phyloP scores from a whole-genome alignment of 495 filamentous ascomycete genomes.

The Penicillium fimorum region DNA sequence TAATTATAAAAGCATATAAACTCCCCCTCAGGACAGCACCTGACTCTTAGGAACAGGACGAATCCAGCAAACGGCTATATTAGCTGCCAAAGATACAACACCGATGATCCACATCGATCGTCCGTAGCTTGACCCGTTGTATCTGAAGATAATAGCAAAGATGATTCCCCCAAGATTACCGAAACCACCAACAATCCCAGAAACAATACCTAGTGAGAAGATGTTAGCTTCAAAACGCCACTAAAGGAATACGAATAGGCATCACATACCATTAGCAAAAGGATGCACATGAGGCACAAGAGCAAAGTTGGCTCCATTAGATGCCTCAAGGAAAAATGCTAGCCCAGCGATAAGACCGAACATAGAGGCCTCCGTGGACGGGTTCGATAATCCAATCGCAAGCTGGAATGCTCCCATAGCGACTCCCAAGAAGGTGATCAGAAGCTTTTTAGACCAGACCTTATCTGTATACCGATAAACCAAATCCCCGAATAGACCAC shows the following conservation, averaged over 20 bases:
- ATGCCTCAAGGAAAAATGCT: constrained; percentile 79
- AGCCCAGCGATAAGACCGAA: constrained; percentile 72
- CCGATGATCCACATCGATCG: constrained; percentile 80
- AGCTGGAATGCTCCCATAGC: constrained; percentile 66
- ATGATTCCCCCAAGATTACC: constrained; percentile 86
- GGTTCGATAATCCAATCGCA: constrained; percentile 65
- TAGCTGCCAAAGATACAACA: constrained; percentile 66
- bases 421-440: constrained; percentile 62
- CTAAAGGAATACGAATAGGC: not conserved
- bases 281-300: constrained; percentile 84
- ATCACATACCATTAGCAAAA: constrained; percentile 59
- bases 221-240: not conserved
- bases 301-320: constrained; percentile 83
- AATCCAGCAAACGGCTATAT: constrained; percentile 69
- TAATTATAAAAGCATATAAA: not conserved
- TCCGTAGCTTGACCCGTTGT: constrained; percentile 63
- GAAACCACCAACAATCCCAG: constrained; percentile 71
- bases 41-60: constrained; percentile 56
- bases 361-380: constrained; percentile 60
- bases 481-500: constrained; percentile 72
- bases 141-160: constrained; percentile 84
- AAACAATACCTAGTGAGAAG: constrained; percentile 57
- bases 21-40: constrained; percentile 13
- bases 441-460: constrained; percentile 75
- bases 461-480: constrained; percentile 61